Evolutionary conservation across 169 alveolate species (phyloP).

Genomic region (Theileria equi): DNA sequence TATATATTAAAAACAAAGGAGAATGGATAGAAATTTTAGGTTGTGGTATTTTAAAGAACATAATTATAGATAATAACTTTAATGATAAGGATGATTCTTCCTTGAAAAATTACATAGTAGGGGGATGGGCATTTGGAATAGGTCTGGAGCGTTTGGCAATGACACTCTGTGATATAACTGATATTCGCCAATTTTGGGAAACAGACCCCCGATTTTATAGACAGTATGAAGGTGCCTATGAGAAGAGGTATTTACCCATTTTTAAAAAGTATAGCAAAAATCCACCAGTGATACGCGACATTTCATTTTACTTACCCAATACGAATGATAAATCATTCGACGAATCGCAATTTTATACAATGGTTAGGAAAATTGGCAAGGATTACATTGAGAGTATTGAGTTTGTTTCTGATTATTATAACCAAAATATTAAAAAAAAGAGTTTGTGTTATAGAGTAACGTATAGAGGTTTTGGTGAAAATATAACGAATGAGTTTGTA

Average conservation of each 20-base stretch:
- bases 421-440: conserved; percentile 15
- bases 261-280: conserved; percentile 70
- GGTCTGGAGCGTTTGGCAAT: conserved; percentile 90
- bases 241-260: conserved; percentile 38
- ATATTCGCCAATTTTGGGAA: conserved; percentile 90
- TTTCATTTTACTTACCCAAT: conserved; percentile 65
- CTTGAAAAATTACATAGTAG: conserved; percentile 3
- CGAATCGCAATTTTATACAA: conserved; percentile 7
- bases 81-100: not conserved
- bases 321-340: conserved; percentile 17
- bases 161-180: conserved; percentile 85
- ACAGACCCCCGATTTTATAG: conserved; percentile 82
- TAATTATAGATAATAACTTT: conserved; percentile 74
- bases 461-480: conserved; percentile 69
- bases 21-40: conserved; percentile 88
- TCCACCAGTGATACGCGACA: conserved; percentile 70
- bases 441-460: conserved; percentile 71
- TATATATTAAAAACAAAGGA: conserved; percentile 76
- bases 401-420: conserved; percentile 20
- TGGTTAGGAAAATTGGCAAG: conserved; percentile 23
- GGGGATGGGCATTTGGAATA: conserved; percentile 93
- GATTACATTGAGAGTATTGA: conserved; percentile 49
- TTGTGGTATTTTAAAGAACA: conserved; percentile 85
- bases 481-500: conserved; percentile 68
- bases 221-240: conserved; percentile 70